phyloP scores from a whole-genome alignment of 108 stramenopile species.

The Conticribra guillardii region DNA sequence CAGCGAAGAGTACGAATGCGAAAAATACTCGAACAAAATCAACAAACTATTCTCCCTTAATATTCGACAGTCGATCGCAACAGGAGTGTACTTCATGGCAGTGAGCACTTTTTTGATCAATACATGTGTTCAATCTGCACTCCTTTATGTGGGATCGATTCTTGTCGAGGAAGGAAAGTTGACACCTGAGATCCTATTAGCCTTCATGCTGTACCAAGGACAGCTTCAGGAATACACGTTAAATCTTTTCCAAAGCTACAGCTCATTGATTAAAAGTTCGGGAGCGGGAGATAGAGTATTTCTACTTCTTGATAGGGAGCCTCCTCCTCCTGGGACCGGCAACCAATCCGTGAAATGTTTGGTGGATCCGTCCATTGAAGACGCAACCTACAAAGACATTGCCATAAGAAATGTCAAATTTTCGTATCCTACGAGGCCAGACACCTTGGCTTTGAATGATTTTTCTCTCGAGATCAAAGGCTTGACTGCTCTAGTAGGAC shows the following conservation, averaged over 20 bases:
- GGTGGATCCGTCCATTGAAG: slow-evolving; percentile 4
- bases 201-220: slow-evolving; percentile 97
- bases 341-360: slow-evolving; percentile 42
- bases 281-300: slow-evolving; percentile 96
- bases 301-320: slow-evolving; percentile 72
- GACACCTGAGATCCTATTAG: slow-evolving; percentile 81
- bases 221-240: slow-evolving; percentile 86
- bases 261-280: slow-evolving; percentile 89
- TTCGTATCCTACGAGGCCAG: slow-evolving; percentile 91
- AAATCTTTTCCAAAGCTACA: slow-evolving; percentile 91
- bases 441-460: slow-evolving; percentile 66
- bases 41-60: slow-evolving; percentile 81
- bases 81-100: slow-evolving; percentile 91
- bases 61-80: slow-evolving; percentile 78
- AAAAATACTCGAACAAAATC: slow-evolving; percentile 73
- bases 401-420: slow-evolving; percentile 80
- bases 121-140: slow-evolving; percentile 82
- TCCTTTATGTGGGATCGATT: slow-evolving; percentile 70
- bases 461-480: slow-evolving; percentile 71
- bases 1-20: slow-evolving; percentile 66
- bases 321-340: slow-evolving; percentile 76
- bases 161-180: slow-evolving; percentile 65
- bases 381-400: slow-evolving; percentile 21
- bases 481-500: slow-evolving; percentile 93
- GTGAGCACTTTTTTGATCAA: slow-evolving; percentile 90